Conservation (phyloP, 192 early-diverging fungal genomes). For the Paraglomus brasilianum region DNA sequence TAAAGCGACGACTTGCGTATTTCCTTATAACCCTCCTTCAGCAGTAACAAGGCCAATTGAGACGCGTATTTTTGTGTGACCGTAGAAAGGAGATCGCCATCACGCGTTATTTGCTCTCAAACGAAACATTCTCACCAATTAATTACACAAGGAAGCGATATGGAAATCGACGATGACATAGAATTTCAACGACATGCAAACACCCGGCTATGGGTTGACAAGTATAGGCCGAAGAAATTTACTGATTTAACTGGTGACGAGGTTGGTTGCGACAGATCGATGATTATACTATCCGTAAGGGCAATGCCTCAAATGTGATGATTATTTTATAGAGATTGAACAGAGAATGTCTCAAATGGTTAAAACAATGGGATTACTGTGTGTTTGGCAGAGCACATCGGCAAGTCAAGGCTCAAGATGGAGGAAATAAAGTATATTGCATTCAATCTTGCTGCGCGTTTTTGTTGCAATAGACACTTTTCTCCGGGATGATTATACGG, state of each 20-base stretch:
- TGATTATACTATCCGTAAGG: neutral
- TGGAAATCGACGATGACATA: too few relatives aligned
- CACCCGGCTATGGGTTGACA: constrained; percentile 79
- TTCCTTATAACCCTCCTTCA: too few relatives aligned
- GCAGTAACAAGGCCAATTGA: too few relatives aligned
- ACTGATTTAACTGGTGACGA: constrained; percentile 90
- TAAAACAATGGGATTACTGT: constrained; percentile 96
- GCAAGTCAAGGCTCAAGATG: neutral
- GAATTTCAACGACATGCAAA: neutral
- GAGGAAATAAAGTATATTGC: neutral
- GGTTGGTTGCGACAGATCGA: constrained; percentile 35
- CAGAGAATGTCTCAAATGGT: constrained; percentile 87
- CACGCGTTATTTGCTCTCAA: too few relatives aligned
- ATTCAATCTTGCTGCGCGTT: too few relatives aligned
- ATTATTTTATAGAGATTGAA: constrained; percentile 60
- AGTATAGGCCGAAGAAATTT: constrained; percentile 79
- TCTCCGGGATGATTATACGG: too few relatives aligned
- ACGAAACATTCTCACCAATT: too few relatives aligned
- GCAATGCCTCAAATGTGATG: neutral
- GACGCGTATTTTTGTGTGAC: too few relatives aligned
- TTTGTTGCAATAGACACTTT: too few relatives aligned
- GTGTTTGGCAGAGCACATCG: constrained; percentile 80
- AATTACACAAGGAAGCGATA: too few relatives aligned
- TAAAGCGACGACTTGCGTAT: too few relatives aligned
- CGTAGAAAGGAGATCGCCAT: too few relatives aligned